These are phyloP conservation scores for Tricholoma flavovirens DNA, from an alignment of 768 basidiomycete species.

Conservation along the genomic window DNA sequence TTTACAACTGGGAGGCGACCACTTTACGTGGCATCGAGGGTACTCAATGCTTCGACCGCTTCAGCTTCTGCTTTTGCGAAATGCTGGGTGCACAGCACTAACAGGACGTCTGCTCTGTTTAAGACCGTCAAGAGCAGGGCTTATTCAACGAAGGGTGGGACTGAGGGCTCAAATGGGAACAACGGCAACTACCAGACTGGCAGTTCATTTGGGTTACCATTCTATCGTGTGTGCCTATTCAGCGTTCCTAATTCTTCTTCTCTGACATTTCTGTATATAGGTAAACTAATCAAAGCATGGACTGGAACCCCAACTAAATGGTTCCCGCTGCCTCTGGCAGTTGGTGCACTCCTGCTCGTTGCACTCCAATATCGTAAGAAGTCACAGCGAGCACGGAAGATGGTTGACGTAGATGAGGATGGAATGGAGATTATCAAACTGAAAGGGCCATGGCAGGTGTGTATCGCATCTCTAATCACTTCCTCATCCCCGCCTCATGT, in stretches of 20 bases:
- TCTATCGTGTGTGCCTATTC: constrained; percentile 42
- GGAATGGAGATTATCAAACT: constrained; percentile 77
- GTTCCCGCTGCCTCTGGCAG: constrained; percentile 90
- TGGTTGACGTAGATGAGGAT: constrained; percentile 76
- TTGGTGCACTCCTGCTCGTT: constrained; percentile 84
- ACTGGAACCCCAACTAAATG: constrained; percentile 85
- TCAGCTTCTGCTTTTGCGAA: constrained; percentile 43
- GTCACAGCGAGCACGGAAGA: constrained; percentile 40
- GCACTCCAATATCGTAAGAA: constrained; percentile 70
- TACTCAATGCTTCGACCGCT: constrained; percentile 45
- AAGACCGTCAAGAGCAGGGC: constrained; percentile 38
- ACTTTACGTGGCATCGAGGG: constrained; percentile 50
- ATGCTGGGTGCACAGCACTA: constrained; percentile 50
- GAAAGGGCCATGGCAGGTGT: constrained; percentile 90
- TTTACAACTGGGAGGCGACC: constrained; percentile 49
- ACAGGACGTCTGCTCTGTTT: constrained; percentile 45
- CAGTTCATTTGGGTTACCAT: constrained; percentile 30
- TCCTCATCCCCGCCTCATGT: background rate
- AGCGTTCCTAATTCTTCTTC: constrained; percentile 3
- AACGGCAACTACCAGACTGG: constrained; percentile 17
- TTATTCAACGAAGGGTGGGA: constrained; percentile 31
- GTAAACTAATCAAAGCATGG: constrained; percentile 72
- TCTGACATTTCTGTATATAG: constrained; percentile 26
- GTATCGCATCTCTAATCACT: constrained; percentile 18
- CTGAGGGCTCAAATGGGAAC: constrained; percentile 20